A percentile compares a stretch with the other conserved stretches of the same genome.
These are phyloP conservation scores for Xylaria cubensis DNA, from an alignment of 495 filamentous ascomycete species.

Conservation along the genomic window DNA sequence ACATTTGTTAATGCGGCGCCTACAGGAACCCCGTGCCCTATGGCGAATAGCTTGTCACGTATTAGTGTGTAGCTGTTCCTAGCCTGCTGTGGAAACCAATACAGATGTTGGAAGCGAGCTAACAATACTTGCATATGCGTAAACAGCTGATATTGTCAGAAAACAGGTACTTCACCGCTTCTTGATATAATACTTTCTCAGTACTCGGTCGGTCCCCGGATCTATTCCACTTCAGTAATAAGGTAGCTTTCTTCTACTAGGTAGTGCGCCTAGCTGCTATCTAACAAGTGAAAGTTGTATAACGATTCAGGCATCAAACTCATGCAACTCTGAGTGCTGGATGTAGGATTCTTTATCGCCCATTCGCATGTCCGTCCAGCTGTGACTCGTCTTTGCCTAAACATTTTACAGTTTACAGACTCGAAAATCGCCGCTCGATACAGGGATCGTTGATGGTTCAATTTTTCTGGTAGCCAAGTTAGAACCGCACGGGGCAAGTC, in stretches of 20 bases:
- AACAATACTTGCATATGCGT: background rate
- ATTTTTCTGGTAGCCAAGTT: background rate
- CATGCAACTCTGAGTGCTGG: background rate
- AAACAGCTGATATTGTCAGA: background rate
- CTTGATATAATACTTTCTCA: background rate
- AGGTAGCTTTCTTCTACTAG: too few relatives aligned
- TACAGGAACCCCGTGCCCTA: background rate
- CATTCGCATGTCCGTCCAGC: background rate
- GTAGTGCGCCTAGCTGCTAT: background rate
- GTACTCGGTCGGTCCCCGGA: too few relatives aligned
- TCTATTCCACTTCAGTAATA: too few relatives aligned
- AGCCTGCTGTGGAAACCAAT: background rate
- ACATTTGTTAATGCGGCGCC: background rate
- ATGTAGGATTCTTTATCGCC: background rate
- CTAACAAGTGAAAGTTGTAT: background rate
- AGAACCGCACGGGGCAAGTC: background rate
- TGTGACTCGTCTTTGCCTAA: background rate
- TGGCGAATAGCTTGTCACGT: constrained; percentile 3
- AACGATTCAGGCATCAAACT: background rate
- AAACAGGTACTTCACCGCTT: background rate
- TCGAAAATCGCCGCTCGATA: background rate
- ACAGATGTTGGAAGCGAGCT: background rate
- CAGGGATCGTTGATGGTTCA: background rate
- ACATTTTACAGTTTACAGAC: background rate
- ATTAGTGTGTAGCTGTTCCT: background rate